Evolutionary conservation across 257 asterid genomes (phyloP), one percentile per base, ranked within the genome.

Genomic region (Scutellaria baicalensis): DNA sequence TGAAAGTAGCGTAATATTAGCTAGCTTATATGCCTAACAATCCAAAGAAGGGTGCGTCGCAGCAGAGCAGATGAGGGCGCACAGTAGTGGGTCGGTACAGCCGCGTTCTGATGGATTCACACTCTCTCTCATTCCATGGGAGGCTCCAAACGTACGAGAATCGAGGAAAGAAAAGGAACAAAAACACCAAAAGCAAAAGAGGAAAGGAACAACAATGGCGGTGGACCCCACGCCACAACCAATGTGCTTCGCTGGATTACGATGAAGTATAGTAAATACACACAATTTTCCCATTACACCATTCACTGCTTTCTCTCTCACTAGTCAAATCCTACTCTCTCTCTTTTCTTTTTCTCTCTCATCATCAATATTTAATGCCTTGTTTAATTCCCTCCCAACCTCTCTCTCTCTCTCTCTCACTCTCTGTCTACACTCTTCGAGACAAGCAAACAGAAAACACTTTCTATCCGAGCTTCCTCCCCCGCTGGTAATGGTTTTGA

Each of bases 211-310:
- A 68, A 51, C 81, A 71, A 56, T 69, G 79, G 75, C 63, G 23
- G 68, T 72, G 81, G 84, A 42, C 58, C 81, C 84, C 84, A 13
- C 66, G 17, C 11, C 50, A 43, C 38, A 39, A 40, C 69, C 69
- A 58, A 56, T 9, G 27, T 27, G 70, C 63, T 58, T 27, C 56
- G 42, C 42, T 38, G 70, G 66, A 78, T 78, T 73, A 39, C 63
- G 66, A 69, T 51, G 69, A 7, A 16, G 59, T 1, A 4, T 48
- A 43, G 8, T 59, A 43, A 45, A 50, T 52, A 23, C 73, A 63
- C 76, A 17, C 66, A 43, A 23, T 36, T 31, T 10, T 4, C 75
- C 47, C 66, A 55, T 63, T 68, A 57, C 71, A 57, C 63, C 48
- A 36, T 78, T 76, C 80, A 70, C 66, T 55, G 59, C 72, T 13